phyloP scores from a whole-genome alignment of 2,329 filamentous ascomycete species.

The Hortaea sp. region DNA sequence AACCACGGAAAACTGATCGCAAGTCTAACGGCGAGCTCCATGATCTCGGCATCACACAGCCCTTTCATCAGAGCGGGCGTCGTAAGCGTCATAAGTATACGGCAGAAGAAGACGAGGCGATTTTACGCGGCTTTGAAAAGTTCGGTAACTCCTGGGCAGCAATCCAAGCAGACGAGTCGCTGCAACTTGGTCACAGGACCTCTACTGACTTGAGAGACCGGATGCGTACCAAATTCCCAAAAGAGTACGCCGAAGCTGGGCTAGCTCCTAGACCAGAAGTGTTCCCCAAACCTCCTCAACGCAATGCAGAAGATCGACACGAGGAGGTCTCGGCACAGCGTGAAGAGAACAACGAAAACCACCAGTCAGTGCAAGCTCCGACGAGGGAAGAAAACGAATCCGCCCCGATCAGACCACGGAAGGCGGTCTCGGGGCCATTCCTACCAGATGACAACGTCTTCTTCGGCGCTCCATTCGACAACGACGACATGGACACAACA shows the following conservation, averaged over 20 bases:
- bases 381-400: neutral
- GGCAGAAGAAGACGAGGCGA: conserved; percentile 45
- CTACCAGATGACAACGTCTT: conserved; percentile 22
- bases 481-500: conserved; percentile 13
- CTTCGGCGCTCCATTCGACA: conserved; percentile 14
- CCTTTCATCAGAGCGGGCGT: conserved; percentile 41
- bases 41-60: conserved; percentile 39
- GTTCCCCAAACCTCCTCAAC: neutral
- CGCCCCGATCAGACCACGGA: neutral
- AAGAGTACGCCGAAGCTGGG: conserved; percentile 38
- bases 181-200: conserved; percentile 42
- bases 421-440: conserved; percentile 1
- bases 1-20: conserved; percentile 18
- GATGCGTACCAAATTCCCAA: conserved; percentile 50
- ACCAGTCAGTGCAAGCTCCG: too few relatives aligned
- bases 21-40: conserved; percentile 25
- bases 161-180: conserved; percentile 45
- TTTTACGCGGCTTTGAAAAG: conserved; percentile 48
- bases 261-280: neutral
- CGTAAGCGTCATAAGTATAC: conserved; percentile 48
- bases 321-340: too few relatives aligned
- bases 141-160: conserved; percentile 51
- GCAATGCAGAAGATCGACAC: too few relatives aligned
- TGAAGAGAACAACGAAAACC: too few relatives aligned
- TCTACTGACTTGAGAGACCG: conserved; percentile 53